A percentile compares a stretch with the other conserved stretches of the same genome.
Evolutionary conservation across 768 basidiomycete species (phyloP).

Genomic region (Artomyces pyxidatus): DNA sequence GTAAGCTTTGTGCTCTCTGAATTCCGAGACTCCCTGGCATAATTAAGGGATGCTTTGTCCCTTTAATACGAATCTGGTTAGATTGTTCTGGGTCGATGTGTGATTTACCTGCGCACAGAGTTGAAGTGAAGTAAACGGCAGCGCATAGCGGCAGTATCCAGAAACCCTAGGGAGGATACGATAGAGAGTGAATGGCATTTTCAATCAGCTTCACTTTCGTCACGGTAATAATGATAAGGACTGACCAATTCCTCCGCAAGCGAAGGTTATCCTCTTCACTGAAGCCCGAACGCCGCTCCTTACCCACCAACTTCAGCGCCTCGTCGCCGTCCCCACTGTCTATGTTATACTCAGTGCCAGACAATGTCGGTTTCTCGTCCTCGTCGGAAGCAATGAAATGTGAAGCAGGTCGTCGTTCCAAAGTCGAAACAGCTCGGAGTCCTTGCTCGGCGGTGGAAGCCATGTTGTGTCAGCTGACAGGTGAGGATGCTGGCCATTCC

Average conservation of each 20-base stretch:
- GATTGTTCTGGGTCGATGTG: not conserved
- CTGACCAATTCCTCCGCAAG: constrained; percentile 52
- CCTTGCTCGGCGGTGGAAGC: not conserved
- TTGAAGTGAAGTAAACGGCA: constrained; percentile 63
- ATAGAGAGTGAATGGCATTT: no score
- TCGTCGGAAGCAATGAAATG: not conserved
- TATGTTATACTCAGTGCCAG: constrained; percentile 17
- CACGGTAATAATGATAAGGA: constrained; percentile 19
- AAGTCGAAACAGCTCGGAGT: constrained; percentile 8
- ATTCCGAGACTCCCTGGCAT: constrained; percentile 39
- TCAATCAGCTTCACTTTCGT: not conserved
- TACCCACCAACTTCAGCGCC: constrained; percentile 51
- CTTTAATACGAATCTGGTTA: constrained; percentile 23
- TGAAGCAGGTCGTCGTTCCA: constrained; percentile 13
- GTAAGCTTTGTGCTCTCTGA: not conserved
- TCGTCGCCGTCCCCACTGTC: constrained; percentile 45
- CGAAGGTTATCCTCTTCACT: constrained; percentile 53
- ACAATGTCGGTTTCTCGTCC: constrained; percentile 31
- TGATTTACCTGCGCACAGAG: constrained; percentile 44
- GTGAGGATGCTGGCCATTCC: no score
- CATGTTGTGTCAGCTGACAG: no score
- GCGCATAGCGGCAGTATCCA: constrained; percentile 50
- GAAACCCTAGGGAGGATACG: no score
- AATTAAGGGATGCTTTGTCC: constrained; percentile 64
- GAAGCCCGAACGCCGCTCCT: constrained; percentile 41